phyloP scores from a whole-genome alignment of 2,329 filamentous ascomycete species.

The Fusarium miscanthi region DNA sequence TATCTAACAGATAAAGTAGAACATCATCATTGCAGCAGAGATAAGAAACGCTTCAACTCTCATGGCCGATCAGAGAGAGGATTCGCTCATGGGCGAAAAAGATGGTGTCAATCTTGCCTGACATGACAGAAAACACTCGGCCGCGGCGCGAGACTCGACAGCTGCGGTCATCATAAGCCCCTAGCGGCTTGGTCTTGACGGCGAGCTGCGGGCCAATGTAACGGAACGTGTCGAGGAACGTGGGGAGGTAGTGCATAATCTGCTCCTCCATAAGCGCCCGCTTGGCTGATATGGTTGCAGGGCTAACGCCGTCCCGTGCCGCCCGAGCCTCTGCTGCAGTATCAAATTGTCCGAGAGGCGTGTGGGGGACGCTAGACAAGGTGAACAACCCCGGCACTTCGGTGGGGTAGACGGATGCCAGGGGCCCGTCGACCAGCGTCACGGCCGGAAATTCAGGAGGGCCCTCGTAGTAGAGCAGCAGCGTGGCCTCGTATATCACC shows the following conservation, averaged over 20 bases:
- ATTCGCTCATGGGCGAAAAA: conserved; percentile 3
- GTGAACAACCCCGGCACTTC: neutral
- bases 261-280: conserved; percentile 3
- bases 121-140: conserved; percentile 1
- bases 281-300: neutral
- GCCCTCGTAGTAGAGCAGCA: conserved; percentile 5
- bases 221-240: neutral
- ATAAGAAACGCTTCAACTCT: neutral
- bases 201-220: conserved; percentile 6
- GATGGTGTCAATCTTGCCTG: conserved; percentile 13
- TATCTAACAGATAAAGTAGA: neutral
- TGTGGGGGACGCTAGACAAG: conserved; percentile 12
- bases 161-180: conserved; percentile 7
- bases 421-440: conserved; percentile 3
- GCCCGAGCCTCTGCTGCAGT: conserved; percentile 3
- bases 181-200: neutral
- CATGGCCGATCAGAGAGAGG: neutral
- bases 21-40: neutral
- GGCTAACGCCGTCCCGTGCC: neutral
- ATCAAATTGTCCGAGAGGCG: conserved; percentile 3
- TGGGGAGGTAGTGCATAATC: neutral
- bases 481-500: neutral
- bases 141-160: conserved; percentile 1
- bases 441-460: conserved; percentile 4
- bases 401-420: neutral